phyloP scores from a whole-genome alignment of 495 filamentous ascomycete species.

The Lepraria neglecta region DNA sequence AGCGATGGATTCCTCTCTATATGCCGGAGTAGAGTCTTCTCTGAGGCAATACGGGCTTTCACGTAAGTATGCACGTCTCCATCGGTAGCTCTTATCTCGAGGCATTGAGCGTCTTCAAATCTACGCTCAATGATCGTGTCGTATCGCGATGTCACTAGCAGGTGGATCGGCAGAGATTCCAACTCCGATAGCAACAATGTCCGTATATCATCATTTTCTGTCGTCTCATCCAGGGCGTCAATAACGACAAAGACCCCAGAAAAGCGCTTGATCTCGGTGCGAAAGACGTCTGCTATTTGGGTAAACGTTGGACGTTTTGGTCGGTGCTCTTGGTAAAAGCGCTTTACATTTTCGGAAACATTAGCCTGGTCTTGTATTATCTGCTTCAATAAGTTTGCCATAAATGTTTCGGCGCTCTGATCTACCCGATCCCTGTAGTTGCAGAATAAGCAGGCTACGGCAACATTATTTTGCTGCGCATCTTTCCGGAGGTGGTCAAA shows the following conservation, averaged over 20 bases:
- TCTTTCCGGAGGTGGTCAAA: conserved; percentile 29
- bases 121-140: not conserved
- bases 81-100: not conserved
- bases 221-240: conserved; percentile 41
- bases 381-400: conserved; percentile 19
- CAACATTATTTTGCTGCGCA: not conserved
- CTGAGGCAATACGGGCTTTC: not conserved
- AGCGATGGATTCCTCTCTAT: not conserved
- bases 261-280: not conserved
- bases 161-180: not conserved
- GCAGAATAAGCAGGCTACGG: conserved; percentile 12
- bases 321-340: not conserved
- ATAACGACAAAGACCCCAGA: conserved; percentile 23
- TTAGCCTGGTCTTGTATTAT: not conserved
- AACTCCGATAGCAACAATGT: conserved; percentile 3
- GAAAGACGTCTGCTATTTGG: not conserved
- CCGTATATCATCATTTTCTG: conserved; percentile 1
- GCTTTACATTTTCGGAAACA: not conserved
- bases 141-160: conserved; percentile 9
- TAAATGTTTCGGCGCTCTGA: conserved; percentile 6
- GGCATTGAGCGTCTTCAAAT: not conserved
- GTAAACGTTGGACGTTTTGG: not conserved
- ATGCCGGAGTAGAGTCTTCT: not conserved
- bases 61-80: conserved; percentile 7
- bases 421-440: conserved; percentile 7